A percentile compares a stretch with the other conserved stretches of the same genome.
Evolutionary conservation across 805 yeast species (phyloP).

Genomic region (Tetrapisispora taiwanensis): DNA sequence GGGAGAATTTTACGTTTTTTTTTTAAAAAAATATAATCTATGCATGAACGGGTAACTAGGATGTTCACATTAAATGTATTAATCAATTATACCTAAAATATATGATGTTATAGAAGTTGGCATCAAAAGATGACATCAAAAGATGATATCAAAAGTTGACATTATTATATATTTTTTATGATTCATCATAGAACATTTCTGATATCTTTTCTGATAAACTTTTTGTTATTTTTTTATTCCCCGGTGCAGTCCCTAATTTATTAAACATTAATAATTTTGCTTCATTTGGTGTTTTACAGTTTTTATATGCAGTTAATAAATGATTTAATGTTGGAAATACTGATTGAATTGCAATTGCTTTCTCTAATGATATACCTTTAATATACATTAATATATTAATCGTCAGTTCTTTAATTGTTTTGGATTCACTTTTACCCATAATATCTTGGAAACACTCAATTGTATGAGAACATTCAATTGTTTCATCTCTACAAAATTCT

Average conservation of each 20-base stretch:
- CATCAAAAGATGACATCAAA: too few species aligned
- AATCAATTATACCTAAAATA: too few species aligned
- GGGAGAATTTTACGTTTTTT: too few species aligned
- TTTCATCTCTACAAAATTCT: slow-evolving; percentile 32
- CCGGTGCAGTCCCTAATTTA: slow-evolving; percentile 25
- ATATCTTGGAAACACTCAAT: slow-evolving; percentile 52
- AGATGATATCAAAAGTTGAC: too few species aligned
- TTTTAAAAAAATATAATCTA: too few species aligned
- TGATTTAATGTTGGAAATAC: slow-evolving; percentile 58
- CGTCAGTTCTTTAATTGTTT: slow-evolving; percentile 68
- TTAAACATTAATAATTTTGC: slow-evolving; percentile 20
- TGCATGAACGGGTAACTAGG: too few species aligned
- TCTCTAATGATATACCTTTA: slow-evolving; percentile 74
- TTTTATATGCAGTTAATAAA: slow-evolving; percentile 30
- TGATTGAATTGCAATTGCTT: slow-evolving; percentile 68
- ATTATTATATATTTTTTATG: too few species aligned
- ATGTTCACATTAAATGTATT: too few species aligned
- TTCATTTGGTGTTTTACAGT: slow-evolving; percentile 19
- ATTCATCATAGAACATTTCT: slow-evolving; percentile 12
- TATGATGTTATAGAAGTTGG: too few species aligned
- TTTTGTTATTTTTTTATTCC: slow-evolving; percentile 27
- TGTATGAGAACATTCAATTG: slow-evolving; percentile 36
- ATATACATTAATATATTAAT: slow-evolving; percentile 68
- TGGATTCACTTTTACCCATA: slow-evolving; percentile 57
- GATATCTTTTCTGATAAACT: slow-evolving; percentile 26